Evolutionary conservation across 345 rosid genomes (phyloP).

Genomic region (Gossypium mustelinum): DNA sequence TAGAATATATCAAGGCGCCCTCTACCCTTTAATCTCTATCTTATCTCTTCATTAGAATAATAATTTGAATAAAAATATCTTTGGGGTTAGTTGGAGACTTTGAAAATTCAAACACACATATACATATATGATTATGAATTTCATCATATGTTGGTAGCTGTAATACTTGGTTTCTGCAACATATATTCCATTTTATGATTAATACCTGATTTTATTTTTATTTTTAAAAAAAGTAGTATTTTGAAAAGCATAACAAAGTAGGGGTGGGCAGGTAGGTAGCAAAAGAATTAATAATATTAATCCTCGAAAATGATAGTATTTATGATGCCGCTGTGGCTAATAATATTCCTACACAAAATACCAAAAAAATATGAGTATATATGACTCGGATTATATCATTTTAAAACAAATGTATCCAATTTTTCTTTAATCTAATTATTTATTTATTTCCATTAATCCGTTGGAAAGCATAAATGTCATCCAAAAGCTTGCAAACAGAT

Average conservation of each 20-base stretch:
- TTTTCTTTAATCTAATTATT: not conserved
- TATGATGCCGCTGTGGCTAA: conserved; percentile 10
- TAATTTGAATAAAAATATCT: not conserved
- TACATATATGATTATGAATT: no score
- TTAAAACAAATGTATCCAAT: not conserved
- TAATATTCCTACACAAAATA: conserved; percentile 6
- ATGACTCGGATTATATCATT: conserved; percentile 3
- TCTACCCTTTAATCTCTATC: not conserved
- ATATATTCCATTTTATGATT: not conserved
- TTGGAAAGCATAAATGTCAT: not conserved
- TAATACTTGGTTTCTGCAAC: no score
- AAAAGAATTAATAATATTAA: not conserved
- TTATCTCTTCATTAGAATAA: not conserved
- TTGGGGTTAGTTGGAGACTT: not conserved
- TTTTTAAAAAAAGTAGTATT: not conserved
- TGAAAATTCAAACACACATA: no score
- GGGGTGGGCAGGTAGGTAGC: not conserved
- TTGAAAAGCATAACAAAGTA: no score
- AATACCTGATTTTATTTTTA: not conserved
- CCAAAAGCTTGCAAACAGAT: conserved; percentile 1
- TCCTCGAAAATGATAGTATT: conserved; percentile 19
- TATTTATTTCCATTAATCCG: not conserved
- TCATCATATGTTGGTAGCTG: no score
- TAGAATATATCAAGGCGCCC: not conserved
- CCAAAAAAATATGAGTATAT: not conserved